Conservation (phyloP, 169 alveolate genomes). For the Plasmodium relictum region DNA sequence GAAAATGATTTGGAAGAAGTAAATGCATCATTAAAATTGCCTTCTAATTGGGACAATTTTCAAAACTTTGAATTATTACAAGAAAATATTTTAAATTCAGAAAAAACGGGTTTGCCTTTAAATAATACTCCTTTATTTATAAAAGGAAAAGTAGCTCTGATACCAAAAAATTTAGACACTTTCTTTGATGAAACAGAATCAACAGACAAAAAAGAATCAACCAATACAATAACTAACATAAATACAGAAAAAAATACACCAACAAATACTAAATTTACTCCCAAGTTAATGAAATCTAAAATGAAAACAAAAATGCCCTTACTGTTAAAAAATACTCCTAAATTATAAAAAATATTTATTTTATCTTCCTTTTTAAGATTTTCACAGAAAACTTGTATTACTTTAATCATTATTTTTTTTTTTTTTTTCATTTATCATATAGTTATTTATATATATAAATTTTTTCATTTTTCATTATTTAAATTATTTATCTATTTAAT, state of each 20-base stretch:
- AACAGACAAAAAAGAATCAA: background rate
- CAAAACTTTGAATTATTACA: conserved; percentile 44
- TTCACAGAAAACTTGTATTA: background rate
- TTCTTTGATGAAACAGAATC: conserved; percentile 24
- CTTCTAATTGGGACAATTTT: conserved; percentile 80
- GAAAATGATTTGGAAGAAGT: conserved; percentile 89
- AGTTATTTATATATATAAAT: background rate
- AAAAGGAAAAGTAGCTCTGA: conserved; percentile 53
- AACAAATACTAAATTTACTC: conserved; percentile 14
- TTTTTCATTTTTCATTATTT: background rate
- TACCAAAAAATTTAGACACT: conserved; percentile 34
- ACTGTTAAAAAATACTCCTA: conserved; percentile 3
- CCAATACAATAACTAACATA: background rate
- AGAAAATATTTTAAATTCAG: conserved; percentile 29
- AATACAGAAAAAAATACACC: background rate
- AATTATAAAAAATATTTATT: background rate
- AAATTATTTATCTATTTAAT: background rate
- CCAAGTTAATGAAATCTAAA: conserved; percentile 38
- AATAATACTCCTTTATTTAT: conserved; percentile 60
- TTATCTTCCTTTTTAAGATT: too few species aligned
- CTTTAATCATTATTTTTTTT: too few species aligned
- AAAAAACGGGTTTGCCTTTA: conserved; percentile 7
- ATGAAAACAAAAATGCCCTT: conserved; percentile 45
- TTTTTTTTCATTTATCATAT: too few species aligned
- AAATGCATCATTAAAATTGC: conserved; percentile 82